These are phyloP conservation scores for Fraxinus latifolia DNA, from an alignment of 305 asterid genomes.

Conservation along the genomic window DNA sequence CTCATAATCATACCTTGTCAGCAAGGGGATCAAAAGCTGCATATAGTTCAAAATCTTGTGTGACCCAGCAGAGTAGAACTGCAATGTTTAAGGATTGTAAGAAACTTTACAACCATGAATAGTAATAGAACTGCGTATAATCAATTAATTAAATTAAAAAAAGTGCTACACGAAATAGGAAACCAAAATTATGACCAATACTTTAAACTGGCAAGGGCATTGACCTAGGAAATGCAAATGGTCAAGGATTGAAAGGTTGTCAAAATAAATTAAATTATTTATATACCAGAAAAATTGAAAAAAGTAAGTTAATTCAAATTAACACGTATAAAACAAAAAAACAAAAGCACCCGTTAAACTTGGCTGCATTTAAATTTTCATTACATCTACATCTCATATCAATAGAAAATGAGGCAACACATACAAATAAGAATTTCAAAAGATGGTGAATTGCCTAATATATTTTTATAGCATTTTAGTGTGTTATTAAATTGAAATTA, in stretches of 20 bases:
- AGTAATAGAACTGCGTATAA: neutral
- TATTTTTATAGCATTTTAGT: neutral
- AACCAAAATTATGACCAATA: neutral
- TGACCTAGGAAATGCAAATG: neutral
- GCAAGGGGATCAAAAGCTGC: constrained; percentile 99
- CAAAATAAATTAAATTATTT: neutral
- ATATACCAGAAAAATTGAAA: neutral
- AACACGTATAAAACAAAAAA: neutral
- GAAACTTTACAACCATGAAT: constrained; percentile 13
- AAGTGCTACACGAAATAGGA: neutral
- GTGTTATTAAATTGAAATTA: neutral
- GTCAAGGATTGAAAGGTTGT: neutral
- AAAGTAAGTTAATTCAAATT: neutral
- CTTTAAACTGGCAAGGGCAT: neutral
- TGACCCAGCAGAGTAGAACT: constrained; percentile 98
- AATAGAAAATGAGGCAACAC: neutral
- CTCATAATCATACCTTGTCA: constrained; percentile 69
- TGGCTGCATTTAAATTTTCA: neutral
- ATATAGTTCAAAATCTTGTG: constrained; percentile 92
- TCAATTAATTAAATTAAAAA: neutral
- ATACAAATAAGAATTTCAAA: neutral
- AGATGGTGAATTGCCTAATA: neutral
- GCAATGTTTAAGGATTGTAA: constrained; percentile 28
- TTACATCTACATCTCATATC: neutral
- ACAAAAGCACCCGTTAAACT: neutral